Conservation (phyloP, 1,284 basidiomycete species). For the Termitomyces sp. region DNA sequence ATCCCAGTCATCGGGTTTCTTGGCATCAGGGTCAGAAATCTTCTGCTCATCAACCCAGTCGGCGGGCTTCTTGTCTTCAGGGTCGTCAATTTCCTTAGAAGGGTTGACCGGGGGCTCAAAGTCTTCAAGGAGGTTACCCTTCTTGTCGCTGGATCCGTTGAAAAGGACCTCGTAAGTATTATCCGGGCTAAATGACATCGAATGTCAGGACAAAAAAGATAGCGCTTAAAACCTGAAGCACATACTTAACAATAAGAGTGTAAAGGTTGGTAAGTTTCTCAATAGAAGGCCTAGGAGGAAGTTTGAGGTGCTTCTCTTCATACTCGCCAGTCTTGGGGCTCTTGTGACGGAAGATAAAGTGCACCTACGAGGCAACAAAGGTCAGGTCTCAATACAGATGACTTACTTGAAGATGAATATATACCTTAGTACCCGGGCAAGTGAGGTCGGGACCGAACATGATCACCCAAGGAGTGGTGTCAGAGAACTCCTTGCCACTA, state of each 20-base stretch:
- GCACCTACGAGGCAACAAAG: constrained; percentile 48
- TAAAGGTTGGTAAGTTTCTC: constrained; percentile 89
- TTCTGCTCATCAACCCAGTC: constrained; percentile 91
- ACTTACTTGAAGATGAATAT: constrained; percentile 12
- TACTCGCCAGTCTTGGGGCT: constrained; percentile 87
- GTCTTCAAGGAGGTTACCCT: constrained; percentile 88
- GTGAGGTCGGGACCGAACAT: constrained; percentile 93
- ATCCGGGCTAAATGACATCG: constrained; percentile 62
- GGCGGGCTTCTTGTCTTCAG: constrained; percentile 84
- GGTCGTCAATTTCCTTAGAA: constrained; percentile 87
- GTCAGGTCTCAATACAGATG: neutral
- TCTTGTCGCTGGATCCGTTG: constrained; percentile 81
- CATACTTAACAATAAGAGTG: constrained; percentile 87
- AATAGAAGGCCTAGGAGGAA: constrained; percentile 81
- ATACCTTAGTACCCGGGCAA: constrained; percentile 80
- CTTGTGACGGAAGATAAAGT: constrained; percentile 98
- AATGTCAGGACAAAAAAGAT: neutral
- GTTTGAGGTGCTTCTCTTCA: constrained; percentile 95
- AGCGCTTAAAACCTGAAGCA: constrained; percentile 16
- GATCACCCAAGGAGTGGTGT: constrained; percentile 97
- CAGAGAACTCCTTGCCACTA: constrained; percentile 89
- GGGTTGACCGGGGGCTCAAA: constrained; percentile 97
- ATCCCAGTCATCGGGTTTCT: constrained; percentile 95
- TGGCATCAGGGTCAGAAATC: constrained; percentile 83
- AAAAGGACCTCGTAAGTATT: constrained; percentile 92